phyloP scores from a whole-genome alignment of 306 rosid species.

The Gynostemma pentaphyllum region DNA sequence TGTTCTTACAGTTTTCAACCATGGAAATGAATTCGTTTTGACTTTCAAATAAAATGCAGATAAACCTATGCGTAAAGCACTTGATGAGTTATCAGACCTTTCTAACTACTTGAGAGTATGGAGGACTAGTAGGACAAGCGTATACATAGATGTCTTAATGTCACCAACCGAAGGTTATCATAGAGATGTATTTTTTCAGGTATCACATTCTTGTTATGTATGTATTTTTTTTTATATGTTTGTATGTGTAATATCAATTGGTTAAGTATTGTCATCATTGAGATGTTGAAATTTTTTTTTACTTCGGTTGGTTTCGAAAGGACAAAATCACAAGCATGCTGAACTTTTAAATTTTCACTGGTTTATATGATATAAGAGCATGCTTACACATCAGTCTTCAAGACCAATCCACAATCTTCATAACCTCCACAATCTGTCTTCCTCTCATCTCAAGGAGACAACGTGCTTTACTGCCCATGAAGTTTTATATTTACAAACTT shows the following conservation, averaged over 20 bases:
- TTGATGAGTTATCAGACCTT: conserved; percentile 81
- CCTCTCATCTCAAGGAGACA: too few relatives aligned
- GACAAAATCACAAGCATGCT: background rate
- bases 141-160: conserved; percentile 72
- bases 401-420: too few relatives aligned
- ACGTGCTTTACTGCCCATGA: too few relatives aligned
- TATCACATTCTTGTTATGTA: conserved; percentile 14
- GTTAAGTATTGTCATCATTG: background rate
- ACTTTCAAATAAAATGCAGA: conserved; percentile 37
- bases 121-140: conserved; percentile 61
- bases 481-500: too few relatives aligned
- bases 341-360: too few relatives aligned
- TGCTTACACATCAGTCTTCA: too few relatives aligned
- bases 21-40: background rate
- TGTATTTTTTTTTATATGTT: background rate
- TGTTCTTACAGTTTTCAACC: background rate
- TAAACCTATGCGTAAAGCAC: conserved; percentile 69
- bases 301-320: background rate
- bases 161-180: conserved; percentile 86
- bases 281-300: background rate
- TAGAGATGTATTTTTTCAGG: conserved; percentile 85
- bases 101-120: conserved; percentile 65
- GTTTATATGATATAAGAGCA: too few relatives aligned
- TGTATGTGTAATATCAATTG: background rate
- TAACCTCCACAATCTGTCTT: too few relatives aligned